phyloP scores from a whole-genome alignment of 768 basidiomycete species.

The Serendipita vermifera region DNA sequence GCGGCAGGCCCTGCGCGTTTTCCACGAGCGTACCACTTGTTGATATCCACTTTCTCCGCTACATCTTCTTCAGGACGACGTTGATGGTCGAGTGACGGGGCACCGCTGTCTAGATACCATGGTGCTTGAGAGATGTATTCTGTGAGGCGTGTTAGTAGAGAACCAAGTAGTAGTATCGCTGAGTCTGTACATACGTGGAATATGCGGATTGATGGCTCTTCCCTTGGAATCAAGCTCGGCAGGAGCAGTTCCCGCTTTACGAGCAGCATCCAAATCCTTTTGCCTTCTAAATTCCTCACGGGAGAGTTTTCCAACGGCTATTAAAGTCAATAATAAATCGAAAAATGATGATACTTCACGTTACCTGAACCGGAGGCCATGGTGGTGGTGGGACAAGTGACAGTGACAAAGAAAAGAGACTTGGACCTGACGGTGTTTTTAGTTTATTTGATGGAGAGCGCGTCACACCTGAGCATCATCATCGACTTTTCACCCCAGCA shows the following conservation, averaged over 20 bases:
- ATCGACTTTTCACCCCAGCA: constrained; percentile 76
- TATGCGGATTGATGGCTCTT: constrained; percentile 93
- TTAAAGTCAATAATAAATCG: no score
- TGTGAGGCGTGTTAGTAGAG: constrained; percentile 23
- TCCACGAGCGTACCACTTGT: constrained; percentile 87
- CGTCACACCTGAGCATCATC: constrained; percentile 66
- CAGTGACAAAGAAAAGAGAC: neutral
- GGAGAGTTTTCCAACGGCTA: constrained; percentile 69
- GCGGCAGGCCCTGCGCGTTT: constrained; percentile 76
- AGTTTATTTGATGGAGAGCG: constrained; percentile 29
- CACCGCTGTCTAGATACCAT: constrained; percentile 95
- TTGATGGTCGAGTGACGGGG: constrained; percentile 89
- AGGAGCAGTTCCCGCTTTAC: constrained; percentile 95
- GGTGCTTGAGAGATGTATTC: constrained; percentile 98
- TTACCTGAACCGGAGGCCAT: neutral
- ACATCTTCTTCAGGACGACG: constrained; percentile 58
- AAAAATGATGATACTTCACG: neutral
- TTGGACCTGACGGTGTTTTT: constrained; percentile 4
- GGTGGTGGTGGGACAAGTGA: neutral
- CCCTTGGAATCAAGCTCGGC: constrained; percentile 94
- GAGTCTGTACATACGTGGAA: constrained; percentile 65
- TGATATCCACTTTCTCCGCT: constrained; percentile 42
- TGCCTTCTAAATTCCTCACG: constrained; percentile 89
- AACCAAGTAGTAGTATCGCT: neutral
- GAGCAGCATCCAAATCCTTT: constrained; percentile 94